Conservation (phyloP, 805 yeast genomes). For the Suhomyces canberraensis region DNA sequence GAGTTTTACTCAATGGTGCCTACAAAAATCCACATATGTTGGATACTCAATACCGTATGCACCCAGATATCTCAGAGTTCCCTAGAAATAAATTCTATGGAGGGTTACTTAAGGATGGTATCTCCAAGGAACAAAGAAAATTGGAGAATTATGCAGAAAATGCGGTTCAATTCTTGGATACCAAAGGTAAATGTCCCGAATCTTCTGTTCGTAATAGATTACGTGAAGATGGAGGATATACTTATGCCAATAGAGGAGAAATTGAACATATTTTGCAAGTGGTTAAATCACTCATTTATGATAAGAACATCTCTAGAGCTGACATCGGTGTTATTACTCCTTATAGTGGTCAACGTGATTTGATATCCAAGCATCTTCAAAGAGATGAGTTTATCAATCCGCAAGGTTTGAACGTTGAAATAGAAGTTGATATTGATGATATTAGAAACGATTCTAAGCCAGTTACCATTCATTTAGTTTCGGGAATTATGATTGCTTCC, state of each 20-base stretch:
- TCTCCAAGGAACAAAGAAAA: slow-evolving; percentile 48
- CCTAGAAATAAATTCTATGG: slow-evolving; percentile 52
- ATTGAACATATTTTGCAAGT: slow-evolving; percentile 45
- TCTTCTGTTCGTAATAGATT: slow-evolving; percentile 45
- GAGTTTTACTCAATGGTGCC: slow-evolving; percentile 60
- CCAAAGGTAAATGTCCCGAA: slow-evolving; percentile 47
- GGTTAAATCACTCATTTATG: slow-evolving; percentile 49
- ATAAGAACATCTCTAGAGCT: slow-evolving; percentile 46
- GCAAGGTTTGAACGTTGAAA: slow-evolving; percentile 39
- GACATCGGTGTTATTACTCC: slow-evolving; percentile 71
- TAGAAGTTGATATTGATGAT: slow-evolving; percentile 63
- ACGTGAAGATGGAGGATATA: slow-evolving; percentile 52
- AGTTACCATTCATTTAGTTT: slow-evolving; percentile 47
- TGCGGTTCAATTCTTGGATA: slow-evolving; percentile 63
- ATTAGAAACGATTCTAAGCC: slow-evolving; percentile 43
- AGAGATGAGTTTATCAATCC: slow-evolving; percentile 58
- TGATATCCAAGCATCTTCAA: slow-evolving; percentile 49
- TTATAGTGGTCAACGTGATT: slow-evolving; percentile 71
- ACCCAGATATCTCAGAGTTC: slow-evolving; percentile 58
- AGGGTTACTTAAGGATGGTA: slow-evolving; percentile 54
- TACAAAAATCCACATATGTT: slow-evolving; percentile 63
- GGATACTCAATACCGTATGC: slow-evolving; percentile 69
- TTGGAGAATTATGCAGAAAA: slow-evolving; percentile 42
- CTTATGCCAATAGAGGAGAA: slow-evolving; percentile 58
- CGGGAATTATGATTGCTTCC: slow-evolving; percentile 42